phyloP scores from a whole-genome alignment of 2,329 filamentous ascomycete genomes.

The Didymellaceae sp. region DNA sequence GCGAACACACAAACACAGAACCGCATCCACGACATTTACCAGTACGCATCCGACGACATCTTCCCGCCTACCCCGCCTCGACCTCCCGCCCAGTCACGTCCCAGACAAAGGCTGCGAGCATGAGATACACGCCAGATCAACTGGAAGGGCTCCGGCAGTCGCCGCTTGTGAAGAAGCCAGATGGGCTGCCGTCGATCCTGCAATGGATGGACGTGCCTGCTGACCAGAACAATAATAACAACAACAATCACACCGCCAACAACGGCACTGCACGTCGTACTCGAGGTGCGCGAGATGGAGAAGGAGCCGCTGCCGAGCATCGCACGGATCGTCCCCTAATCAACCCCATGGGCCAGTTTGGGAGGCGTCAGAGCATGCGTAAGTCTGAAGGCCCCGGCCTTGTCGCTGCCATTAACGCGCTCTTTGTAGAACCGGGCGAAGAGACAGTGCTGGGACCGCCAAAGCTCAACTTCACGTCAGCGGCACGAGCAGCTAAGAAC shows the following conservation, averaged over 20 bases:
- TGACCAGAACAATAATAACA: slow-evolving; percentile 35
- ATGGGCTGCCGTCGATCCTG: slow-evolving; percentile 79
- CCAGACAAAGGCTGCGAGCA: slow-evolving; percentile 25
- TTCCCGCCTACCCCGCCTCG: slow-evolving; percentile 24
- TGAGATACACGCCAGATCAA: slow-evolving; percentile 74
- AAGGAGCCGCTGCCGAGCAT: slow-evolving; percentile 35
- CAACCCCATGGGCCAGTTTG: slow-evolving; percentile 48
- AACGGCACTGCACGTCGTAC: slow-evolving; percentile 34
- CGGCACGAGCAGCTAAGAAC: slow-evolving; percentile 63
- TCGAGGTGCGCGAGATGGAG: slow-evolving; percentile 37
- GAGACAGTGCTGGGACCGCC: slow-evolving; percentile 87
- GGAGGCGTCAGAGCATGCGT: slow-evolving; percentile 50
- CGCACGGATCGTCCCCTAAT: slow-evolving; percentile 38
- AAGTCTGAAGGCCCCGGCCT: slow-evolving; percentile 56
- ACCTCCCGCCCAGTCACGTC: slow-evolving; percentile 16
- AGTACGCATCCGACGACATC: slow-evolving; percentile 7
- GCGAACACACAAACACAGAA: slow-evolving; percentile 12
- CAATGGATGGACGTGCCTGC: slow-evolving; percentile 88
- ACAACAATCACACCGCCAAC: slow-evolving; percentile 29
- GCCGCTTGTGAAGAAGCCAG: slow-evolving; percentile 81
- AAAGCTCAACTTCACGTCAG: slow-evolving; percentile 80
- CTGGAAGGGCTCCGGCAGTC: slow-evolving; percentile 79
- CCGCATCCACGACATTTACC: slow-evolving; percentile 1
- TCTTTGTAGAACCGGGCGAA: slow-evolving; percentile 65
- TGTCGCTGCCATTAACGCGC: slow-evolving; percentile 39